A percentile compares a stretch with the other conserved stretches of the same genome.
Evolutionary conservation across 2,329 filamentous ascomycete genomes (phyloP).

Genomic region (Cercospora sp.): DNA sequence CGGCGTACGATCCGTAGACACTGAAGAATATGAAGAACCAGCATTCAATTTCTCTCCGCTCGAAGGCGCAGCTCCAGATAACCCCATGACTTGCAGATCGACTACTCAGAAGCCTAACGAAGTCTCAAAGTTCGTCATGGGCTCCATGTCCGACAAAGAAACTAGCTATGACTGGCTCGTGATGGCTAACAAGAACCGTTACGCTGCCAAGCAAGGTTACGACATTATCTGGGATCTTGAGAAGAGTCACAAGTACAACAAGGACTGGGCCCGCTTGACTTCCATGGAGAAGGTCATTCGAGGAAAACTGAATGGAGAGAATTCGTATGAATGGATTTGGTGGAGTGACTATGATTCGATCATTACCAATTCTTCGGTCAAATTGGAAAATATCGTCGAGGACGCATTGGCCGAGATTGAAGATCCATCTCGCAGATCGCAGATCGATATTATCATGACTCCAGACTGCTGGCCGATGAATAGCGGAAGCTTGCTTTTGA

Average conservation of each 20-base stretch:
- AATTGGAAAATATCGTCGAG: slow-evolving; percentile 40
- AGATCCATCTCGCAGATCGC: slow-evolving; percentile 18
- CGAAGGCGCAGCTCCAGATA: neutral
- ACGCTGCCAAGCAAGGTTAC: slow-evolving; percentile 43
- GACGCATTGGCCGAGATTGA: slow-evolving; percentile 36
- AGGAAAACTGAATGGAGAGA: neutral
- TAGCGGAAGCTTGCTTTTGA: slow-evolving; percentile 42
- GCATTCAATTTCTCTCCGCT: neutral
- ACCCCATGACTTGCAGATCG: neutral
- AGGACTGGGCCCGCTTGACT: slow-evolving; percentile 31
- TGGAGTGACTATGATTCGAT: slow-evolving; percentile 47
- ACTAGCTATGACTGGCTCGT: slow-evolving; percentile 20
- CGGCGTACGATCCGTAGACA: neutral
- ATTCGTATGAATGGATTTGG: slow-evolving; percentile 44
- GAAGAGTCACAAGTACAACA: slow-evolving; percentile 35
- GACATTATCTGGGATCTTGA: slow-evolving; percentile 45
- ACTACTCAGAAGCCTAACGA: neutral
- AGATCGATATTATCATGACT: slow-evolving; percentile 42
- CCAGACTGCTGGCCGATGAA: slow-evolving; percentile 44
- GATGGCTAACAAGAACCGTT: slow-evolving; percentile 28
- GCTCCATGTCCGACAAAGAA: slow-evolving; percentile 15
- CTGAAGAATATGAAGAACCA: neutral
- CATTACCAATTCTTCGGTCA: slow-evolving; percentile 43
- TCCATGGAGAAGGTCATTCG: neutral
- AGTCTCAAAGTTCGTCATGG: slow-evolving; percentile 14